These are phyloP conservation scores for Acacia confusa DNA, from an alignment of 306 rosid species.

Conservation along the genomic window DNA sequence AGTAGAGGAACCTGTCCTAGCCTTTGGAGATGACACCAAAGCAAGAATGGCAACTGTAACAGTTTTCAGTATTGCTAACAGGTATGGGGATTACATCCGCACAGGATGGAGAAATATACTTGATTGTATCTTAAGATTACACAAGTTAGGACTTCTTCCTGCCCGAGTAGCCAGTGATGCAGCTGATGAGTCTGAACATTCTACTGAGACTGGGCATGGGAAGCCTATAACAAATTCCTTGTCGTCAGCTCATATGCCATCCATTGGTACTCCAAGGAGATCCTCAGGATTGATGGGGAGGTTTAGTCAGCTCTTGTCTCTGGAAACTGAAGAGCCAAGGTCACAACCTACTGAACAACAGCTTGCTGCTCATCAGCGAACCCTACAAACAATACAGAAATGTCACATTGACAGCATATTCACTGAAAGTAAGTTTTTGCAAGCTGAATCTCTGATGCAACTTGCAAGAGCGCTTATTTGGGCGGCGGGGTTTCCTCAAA, in stretches of 20 bases:
- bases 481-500: slow-evolving; percentile 93
- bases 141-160: slow-evolving; percentile 97
- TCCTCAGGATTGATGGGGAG: slow-evolving; percentile 98
- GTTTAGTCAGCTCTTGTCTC: slow-evolving; percentile 96
- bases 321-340: slow-evolving; percentile 95
- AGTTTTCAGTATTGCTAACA: slow-evolving; percentile 90
- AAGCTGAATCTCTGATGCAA: slow-evolving; percentile 91
- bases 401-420: slow-evolving; percentile 95
- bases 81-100: slow-evolving; percentile 93
- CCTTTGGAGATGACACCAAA: slow-evolving; percentile 93
- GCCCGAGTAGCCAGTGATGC: slow-evolving; percentile 98
- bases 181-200: slow-evolving; percentile 83
- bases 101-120: slow-evolving; percentile 98
- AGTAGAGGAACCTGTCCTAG: slow-evolving; percentile 87
- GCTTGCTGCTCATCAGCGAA: slow-evolving; percentile 96
- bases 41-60: slow-evolving; percentile 97
- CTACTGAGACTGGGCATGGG: slow-evolving; percentile 76
- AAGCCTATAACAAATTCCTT: slow-evolving; percentile 76
- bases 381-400: slow-evolving; percentile 87
- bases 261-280: slow-evolving; percentile 89
- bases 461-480: slow-evolving; percentile 90
- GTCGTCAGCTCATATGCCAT: slow-evolving; percentile 75
- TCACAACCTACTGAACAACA: slow-evolving; percentile 99
- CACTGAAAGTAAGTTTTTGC: slow-evolving; percentile 93
- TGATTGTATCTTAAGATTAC: slow-evolving; percentile 89